phyloP scores from a whole-genome alignment of 208 protist species.

The Tritrichomonas foetus region DNA sequence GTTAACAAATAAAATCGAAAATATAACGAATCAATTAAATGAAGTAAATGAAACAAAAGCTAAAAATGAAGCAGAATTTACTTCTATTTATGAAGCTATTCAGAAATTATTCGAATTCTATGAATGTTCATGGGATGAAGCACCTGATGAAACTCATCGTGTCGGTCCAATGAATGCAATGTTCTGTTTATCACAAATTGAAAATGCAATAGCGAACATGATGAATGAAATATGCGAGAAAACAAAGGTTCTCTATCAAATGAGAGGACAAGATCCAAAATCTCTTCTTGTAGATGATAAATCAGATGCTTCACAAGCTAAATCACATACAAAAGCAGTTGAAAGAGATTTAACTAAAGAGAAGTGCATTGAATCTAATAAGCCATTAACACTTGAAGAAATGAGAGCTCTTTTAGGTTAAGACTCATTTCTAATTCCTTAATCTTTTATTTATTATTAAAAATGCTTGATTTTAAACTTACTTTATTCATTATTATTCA shows the following conservation, averaged over 20 bases:
- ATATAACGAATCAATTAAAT: too few species aligned
- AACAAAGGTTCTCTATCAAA: too few species aligned
- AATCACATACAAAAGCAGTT: too few species aligned
- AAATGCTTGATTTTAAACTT: too few species aligned
- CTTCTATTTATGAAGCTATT: neutral
- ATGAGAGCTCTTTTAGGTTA: neutral
- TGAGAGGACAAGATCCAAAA: too few species aligned
- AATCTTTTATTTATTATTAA: too few species aligned
- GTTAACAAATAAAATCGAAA: too few species aligned
- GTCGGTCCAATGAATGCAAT: neutral
- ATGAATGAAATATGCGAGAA: neutral
- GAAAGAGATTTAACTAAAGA: too few species aligned
- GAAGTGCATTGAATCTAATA: neutral
- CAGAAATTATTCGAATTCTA: neutral
- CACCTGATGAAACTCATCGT: neutral
- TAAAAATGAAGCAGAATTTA: neutral
- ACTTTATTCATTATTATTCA: too few species aligned
- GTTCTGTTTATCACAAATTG: neutral
- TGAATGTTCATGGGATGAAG: neutral
- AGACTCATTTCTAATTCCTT: too few species aligned
- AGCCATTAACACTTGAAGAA: slow-evolving; percentile 13
- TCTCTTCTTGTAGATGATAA: too few species aligned
- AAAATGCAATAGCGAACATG: neutral
- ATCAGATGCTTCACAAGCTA: too few species aligned
- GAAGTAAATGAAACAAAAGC: neutral